Evolutionary conservation across 805 yeast species (phyloP), one percentile per base, ranked within the genome.

Genomic region (Tetrapisispora phaffii): DNA sequence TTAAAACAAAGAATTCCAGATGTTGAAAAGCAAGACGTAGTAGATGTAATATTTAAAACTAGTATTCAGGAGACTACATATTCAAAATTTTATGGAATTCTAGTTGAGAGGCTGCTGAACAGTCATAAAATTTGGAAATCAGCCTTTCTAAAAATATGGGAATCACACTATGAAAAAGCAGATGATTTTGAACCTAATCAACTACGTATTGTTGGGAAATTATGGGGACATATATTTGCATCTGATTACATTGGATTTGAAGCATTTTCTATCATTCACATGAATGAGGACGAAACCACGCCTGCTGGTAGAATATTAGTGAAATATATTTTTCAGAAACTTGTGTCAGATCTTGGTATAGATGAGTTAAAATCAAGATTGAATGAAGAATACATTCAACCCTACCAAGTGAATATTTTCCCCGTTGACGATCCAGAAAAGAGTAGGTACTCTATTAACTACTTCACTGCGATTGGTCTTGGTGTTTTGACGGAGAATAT

Each of bases 401-500:
- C 75, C 0, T 72, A 53, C 39, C 47, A 82, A 28, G 52, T 48
- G 1, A 86, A 86, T 0, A 51, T 89, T 33, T 85, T 89, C 55
- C 96, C 96, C 0, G 57, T 24, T 12, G 65, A 63, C 1, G 71
- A 71, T 44, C 69, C 71, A 6, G 80, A 77, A 9, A 67, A 75
- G 51, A 66, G 82, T 13, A 70, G 90, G 47, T 90, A 89, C 59
- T 74, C 94, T 1, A 87, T 88, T 58, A 90, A 90, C 58, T 90
- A 74, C 60, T 90, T 90, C 63, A 90, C 97, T 0, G 96, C 97
- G 1, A 87, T 90, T 49, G 94, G 94, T 0, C 61, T 90, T 41
- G 97, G 97, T 38, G 72, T 74, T 2, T 60, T 90, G 46, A 89
- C 97, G 0, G 95, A 86, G 33, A 75, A 68, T 1, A 83, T 89